Evolutionary conservation across 106 monocot genomes (phyloP), one percentile per base, ranked within the genome.

Genomic region (Hemerocallis citrina): DNA sequence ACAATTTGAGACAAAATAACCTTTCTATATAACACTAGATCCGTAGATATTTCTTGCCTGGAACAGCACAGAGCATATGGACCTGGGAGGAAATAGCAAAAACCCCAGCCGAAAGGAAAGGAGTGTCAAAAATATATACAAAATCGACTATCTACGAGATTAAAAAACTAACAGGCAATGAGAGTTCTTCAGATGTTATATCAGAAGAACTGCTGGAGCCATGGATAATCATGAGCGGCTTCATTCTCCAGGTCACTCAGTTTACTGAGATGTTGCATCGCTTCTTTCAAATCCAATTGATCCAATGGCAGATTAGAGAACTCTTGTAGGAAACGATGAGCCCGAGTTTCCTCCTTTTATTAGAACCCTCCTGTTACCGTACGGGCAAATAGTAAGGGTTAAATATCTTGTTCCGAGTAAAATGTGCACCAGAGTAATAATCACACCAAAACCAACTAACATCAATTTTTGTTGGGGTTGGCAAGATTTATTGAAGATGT

Each of bases 191-290:
- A 4, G 16, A 12, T n/a, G n/a, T n/a, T n/a, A 24, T 39, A 59
- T 43, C 29, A 44, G 28, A 70, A 42, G 41, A 70, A 60, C 29
- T 70, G 52, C 52, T 34, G 50, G 41, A 70, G 70, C 70, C 70
- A 70, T 32, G 48, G 50, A 70, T 62, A 42, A 7, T 62, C 22
- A 6, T 44, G 30, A 37, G 62, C 40, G 9, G 70, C 70, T 32
- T 62, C 70, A n/a, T 23, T 41, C 25, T 70, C 70, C 15, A 70
- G 23, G 19, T 61, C 70, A 21, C n/a, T 0, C 22, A 70, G 40
- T 20, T 61, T 39, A 40, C 21, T 23, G 38, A 51, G 51, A 31
- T 23, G 61, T 27, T 62, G 70, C 70, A 30, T 29, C 21, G 62
- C 70, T 28, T 54, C 50, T 52, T 70, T 30, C 61, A 52, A 38